Percentiles rank a stretch among this genome's conserved stretches.
phyloP scores from a whole-genome alignment of 139 green algal genomes.

The Dunaliella primolecta region DNA sequence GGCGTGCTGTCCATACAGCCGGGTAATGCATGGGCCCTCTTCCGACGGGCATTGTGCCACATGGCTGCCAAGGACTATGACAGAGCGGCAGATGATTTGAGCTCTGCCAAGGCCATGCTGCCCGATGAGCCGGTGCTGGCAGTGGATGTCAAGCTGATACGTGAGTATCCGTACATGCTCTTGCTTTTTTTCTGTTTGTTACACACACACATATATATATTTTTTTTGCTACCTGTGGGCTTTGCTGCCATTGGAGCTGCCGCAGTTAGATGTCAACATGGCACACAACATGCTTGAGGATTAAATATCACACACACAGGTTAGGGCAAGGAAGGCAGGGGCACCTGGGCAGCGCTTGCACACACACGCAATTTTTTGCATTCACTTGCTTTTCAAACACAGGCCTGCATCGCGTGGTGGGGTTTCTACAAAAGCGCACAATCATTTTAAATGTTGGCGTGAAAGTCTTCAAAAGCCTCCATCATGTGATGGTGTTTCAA shows the following conservation, averaged over 20 bases:
- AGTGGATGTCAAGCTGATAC: conserved; percentile 30
- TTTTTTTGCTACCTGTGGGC: background rate
- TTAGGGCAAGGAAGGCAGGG: no score
- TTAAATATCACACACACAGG: background rate
- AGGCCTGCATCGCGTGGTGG: no score
- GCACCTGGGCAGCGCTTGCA: no score
- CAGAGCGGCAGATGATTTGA: conserved; percentile 34
- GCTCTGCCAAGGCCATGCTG: conserved; percentile 23
- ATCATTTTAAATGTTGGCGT: no score
- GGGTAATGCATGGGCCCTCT: conserved; percentile 36
- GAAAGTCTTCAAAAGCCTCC: no score
- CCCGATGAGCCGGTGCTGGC: conserved; percentile 19
- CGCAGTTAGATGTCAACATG: background rate
- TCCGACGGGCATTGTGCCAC: conserved; percentile 32
- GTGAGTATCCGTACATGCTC: conserved; percentile 22
- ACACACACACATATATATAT: background rate
- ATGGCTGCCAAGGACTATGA: conserved; percentile 23
- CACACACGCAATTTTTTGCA: no score
- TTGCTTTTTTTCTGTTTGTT: no score
- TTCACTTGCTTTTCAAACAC: no score
- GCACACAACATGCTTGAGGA: background rate
- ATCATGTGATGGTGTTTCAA: no score
- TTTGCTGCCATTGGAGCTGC: background rate
- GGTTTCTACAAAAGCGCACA: no score
- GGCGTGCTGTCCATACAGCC: conserved; percentile 40